Conservation (phyloP, 2,329 filamentous ascomycete species). For the Alternaria ventricosa region DNA sequence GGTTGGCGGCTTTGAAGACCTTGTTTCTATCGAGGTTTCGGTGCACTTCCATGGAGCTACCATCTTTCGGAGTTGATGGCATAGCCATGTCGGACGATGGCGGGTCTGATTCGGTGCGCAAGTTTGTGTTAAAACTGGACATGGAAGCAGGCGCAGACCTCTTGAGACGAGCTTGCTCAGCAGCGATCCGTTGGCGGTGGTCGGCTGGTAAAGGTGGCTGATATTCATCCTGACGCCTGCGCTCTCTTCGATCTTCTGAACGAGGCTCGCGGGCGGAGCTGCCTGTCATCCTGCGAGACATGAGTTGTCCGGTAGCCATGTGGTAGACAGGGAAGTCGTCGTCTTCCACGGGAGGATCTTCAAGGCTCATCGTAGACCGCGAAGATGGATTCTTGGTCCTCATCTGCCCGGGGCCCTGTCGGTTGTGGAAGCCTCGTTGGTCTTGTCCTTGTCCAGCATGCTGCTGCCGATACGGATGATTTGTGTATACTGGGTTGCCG, state of each 20-base stretch:
- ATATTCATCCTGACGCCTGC: not conserved
- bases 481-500: not conserved
- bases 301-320: slow-evolving; percentile 13
- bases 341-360: slow-evolving; percentile 15
- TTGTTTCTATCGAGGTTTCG: slow-evolving; percentile 21
- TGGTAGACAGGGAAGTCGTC: not conserved
- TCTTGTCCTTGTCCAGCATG: slow-evolving; percentile 2
- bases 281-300: slow-evolving; percentile 6
- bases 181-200: slow-evolving; percentile 26
- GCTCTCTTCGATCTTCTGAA: not conserved
- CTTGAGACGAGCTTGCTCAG: slow-evolving; percentile 28
- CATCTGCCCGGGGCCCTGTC: slow-evolving; percentile 21
- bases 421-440: not conserved
- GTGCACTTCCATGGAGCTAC: slow-evolving; percentile 43
- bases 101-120: slow-evolving; percentile 48
- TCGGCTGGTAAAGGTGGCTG: slow-evolving; percentile 31
- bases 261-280: not conserved
- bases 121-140: slow-evolving; percentile 41
- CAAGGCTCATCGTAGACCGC: slow-evolving; percentile 21
- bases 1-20: slow-evolving; percentile 41
- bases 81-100: slow-evolving; percentile 54
- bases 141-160: slow-evolving; percentile 32
- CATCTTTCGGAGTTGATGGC: slow-evolving; percentile 53
- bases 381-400: slow-evolving; percentile 37
- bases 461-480: not conserved